phyloP scores from a whole-genome alignment of 768 basidiomycete genomes.

The Clavulina sp. region DNA sequence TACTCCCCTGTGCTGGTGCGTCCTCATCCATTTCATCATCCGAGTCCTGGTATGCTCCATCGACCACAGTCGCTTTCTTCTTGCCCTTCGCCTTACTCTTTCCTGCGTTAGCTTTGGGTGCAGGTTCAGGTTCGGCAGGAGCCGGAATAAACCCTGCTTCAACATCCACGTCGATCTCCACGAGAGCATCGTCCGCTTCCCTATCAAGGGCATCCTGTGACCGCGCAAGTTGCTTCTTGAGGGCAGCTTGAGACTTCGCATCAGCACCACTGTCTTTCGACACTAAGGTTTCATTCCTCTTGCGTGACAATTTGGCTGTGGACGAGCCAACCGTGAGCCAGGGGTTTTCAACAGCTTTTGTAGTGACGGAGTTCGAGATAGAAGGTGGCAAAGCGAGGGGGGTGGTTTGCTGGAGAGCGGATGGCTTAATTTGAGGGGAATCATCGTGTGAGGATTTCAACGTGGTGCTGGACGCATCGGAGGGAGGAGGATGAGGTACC shows the following conservation, averaged over 20 bases:
- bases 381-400: background rate
- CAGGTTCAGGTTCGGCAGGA: constrained; percentile 13
- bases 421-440: no score
- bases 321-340: constrained; percentile 42
- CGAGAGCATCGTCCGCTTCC: constrained; percentile 51
- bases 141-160: constrained; percentile 26
- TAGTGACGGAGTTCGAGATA: constrained; percentile 4
- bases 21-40: constrained; percentile 53
- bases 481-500: constrained; percentile 18
- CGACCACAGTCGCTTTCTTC: constrained; percentile 13
- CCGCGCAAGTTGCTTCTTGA: constrained; percentile 48
- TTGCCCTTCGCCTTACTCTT: background rate
- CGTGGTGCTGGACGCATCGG: constrained; percentile 53
- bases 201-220: constrained; percentile 38
- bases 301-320: constrained; percentile 36
- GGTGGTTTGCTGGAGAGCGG: background rate
- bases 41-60: constrained; percentile 30
- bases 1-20: constrained; percentile 13
- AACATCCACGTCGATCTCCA: constrained; percentile 55
- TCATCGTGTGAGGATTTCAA: constrained; percentile 29
- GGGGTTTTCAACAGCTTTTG: constrained; percentile 37
- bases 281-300: constrained; percentile 55
- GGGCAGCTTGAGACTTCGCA: constrained; percentile 54
- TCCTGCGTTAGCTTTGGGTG: background rate
- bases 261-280: constrained; percentile 42